Evolutionary conservation across 225 moss, liverwort and hornwort species (phyloP).

Genomic region (Physcomitrellopsis africana): DNA sequence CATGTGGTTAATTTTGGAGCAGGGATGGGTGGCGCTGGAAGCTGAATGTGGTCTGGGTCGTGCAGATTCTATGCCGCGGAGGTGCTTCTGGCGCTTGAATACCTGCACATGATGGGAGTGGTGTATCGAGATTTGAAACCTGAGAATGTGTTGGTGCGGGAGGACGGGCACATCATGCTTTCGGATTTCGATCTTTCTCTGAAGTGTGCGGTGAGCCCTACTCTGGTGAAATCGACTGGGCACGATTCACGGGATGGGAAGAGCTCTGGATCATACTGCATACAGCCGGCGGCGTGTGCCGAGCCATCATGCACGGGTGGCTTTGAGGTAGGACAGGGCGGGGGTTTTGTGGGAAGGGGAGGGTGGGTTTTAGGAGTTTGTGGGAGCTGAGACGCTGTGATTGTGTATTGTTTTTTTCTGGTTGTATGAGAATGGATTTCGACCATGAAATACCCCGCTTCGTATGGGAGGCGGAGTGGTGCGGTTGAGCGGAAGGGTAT

Average conservation of each 20-base stretch:
- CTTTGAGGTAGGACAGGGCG: constrained; percentile 29
- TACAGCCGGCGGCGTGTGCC: constrained; percentile 42
- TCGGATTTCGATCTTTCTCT: constrained; percentile 87
- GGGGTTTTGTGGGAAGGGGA: background rate
- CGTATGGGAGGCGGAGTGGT: constrained; percentile 38
- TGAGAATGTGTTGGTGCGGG: constrained; percentile 82
- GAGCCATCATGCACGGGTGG: constrained; percentile 48
- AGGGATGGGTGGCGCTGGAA: background rate
- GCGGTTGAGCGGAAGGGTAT: background rate
- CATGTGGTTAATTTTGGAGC: background rate
- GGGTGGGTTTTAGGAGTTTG: background rate
- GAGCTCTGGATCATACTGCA: constrained; percentile 37
- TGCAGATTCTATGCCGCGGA: constrained; percentile 86
- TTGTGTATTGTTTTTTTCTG: too few species aligned
- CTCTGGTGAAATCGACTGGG: constrained; percentile 50
- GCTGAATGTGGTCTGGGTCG: background rate
- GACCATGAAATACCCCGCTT: too few species aligned
- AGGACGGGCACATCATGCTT: constrained; percentile 86
- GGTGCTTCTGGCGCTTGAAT: constrained; percentile 80
- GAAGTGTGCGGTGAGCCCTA: constrained; percentile 72
- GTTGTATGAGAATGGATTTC: too few species aligned
- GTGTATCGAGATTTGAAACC: constrained; percentile 91
- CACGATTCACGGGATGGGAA: constrained; percentile 38
- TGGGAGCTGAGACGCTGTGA: too few species aligned
- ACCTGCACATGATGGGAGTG: constrained; percentile 90